These are phyloP conservation scores for Diaporthe capsici DNA, from an alignment of 2,329 filamentous ascomycete genomes.

Conservation along the genomic window DNA sequence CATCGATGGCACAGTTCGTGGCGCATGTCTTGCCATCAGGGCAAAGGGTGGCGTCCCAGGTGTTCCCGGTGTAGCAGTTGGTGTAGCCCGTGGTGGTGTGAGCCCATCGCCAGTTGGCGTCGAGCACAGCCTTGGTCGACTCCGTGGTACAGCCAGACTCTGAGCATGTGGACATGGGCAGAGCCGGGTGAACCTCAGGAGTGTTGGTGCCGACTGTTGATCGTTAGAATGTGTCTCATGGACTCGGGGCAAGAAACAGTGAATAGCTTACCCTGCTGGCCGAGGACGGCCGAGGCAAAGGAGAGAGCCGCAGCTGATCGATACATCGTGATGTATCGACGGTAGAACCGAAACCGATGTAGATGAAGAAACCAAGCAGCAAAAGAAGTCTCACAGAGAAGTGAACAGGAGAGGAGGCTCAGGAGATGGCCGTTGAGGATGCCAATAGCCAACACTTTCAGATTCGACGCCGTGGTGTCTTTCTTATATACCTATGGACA, in stretches of 20 bases:
- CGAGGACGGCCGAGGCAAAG: slow-evolving; percentile 49
- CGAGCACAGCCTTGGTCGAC: slow-evolving; percentile 51
- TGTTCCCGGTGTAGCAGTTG: slow-evolving; percentile 66
- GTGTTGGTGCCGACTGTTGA: slow-evolving; percentile 54
- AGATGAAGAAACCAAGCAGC: neutral
- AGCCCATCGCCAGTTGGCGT: slow-evolving; percentile 72
- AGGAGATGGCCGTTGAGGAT: neutral
- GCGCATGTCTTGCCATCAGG: slow-evolving; percentile 64
- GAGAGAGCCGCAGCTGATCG: slow-evolving; percentile 44
- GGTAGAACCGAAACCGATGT: neutral
- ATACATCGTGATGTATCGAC: slow-evolving; percentile 43
- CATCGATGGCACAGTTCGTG: slow-evolving; percentile 69
- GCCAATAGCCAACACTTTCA: neutral
- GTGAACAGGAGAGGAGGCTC: neutral
- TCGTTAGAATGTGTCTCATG: slow-evolving; percentile 27
- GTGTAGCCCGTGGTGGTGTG: slow-evolving; percentile 61
- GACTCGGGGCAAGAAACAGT: rapidly evolving
- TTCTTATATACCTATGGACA: slow-evolving; percentile 29
- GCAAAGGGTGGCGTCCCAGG: slow-evolving; percentile 63
- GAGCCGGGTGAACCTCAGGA: slow-evolving; percentile 59
- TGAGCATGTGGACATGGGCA: slow-evolving; percentile 64
- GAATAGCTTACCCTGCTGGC: slow-evolving; percentile 46
- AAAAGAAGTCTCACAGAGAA: slow-evolving; percentile 15
- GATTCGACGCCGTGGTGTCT: neutral
- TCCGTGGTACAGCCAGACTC: slow-evolving; percentile 59